A percentile compares a stretch with the other conserved stretches of the same genome.
These are phyloP conservation scores for Osmanthus fragrans DNA, from an alignment of 257 asterid species.

Conservation along the genomic window DNA sequence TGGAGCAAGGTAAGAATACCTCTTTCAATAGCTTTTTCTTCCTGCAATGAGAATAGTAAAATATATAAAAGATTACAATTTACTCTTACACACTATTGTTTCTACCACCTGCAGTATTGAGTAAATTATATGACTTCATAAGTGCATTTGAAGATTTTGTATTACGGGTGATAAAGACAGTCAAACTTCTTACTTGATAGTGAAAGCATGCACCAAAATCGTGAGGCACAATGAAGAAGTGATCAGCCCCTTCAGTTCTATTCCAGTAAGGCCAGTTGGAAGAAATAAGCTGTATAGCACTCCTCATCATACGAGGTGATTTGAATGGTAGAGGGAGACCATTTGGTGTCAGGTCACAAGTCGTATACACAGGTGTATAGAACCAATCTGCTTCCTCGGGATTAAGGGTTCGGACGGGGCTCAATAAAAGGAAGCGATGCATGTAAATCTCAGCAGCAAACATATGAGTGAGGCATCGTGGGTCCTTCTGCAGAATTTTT, in stretches of 20 bases:
- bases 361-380: constrained; percentile 73
- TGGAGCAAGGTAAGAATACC: constrained; percentile 72
- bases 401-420: constrained; percentile 75
- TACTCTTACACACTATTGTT: neutral
- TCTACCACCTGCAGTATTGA: neutral
- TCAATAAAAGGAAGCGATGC: constrained; percentile 72
- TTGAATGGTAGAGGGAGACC: constrained; percentile 82
- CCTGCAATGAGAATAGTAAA: constrained; percentile 42
- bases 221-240: constrained; percentile 85
- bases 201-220: constrained; percentile 93
- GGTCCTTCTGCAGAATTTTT: constrained; percentile 79
- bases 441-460: constrained; percentile 90
- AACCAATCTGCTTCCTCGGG: constrained; percentile 93
- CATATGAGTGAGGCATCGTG: constrained; percentile 83
- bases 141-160: neutral
- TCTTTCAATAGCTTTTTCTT: constrained; percentile 81
- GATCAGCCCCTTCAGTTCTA: constrained; percentile 82
- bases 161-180: neutral
- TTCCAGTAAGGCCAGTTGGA: constrained; percentile 85
- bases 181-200: constrained; percentile 54
- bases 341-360: constrained; percentile 84
- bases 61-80: neutral
- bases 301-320: constrained; percentile 82
- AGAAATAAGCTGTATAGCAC: constrained; percentile 79
- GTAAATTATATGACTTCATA: neutral